A percentile compares a stretch with the other conserved stretches of the same genome.
Evolutionary conservation across 2,329 filamentous ascomycete genomes (phyloP).

Genomic region (Fusarium keratoplasticum): DNA sequence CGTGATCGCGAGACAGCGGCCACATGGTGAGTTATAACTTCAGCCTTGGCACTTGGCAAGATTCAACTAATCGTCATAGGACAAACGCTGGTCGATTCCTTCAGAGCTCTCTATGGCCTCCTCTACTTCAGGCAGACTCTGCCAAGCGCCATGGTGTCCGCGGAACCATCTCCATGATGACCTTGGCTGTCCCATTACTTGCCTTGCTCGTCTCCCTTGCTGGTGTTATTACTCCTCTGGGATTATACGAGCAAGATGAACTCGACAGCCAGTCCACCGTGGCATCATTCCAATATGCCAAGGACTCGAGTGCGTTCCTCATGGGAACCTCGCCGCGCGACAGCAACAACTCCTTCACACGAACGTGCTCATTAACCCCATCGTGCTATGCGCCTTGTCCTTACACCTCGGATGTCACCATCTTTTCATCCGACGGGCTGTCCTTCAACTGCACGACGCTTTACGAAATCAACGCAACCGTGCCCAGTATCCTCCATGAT

Average conservation of each 20-base stretch:
- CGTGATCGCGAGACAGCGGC: constrained; percentile 51
- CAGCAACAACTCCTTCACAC: constrained; percentile 18
- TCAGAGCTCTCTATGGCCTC: constrained; percentile 56
- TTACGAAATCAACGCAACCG: constrained; percentile 33
- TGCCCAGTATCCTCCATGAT: constrained; percentile 42
- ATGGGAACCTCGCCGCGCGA: constrained; percentile 52
- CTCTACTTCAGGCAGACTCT: constrained; percentile 53
- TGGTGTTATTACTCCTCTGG: constrained; percentile 59
- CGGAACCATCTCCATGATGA: constrained; percentile 22
- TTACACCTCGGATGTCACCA: constrained; percentile 29
- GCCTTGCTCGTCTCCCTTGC: constrained; percentile 52
- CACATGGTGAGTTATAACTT: constrained; percentile 48
- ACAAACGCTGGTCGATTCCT: constrained; percentile 41
- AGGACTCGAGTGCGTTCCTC: constrained; percentile 52
- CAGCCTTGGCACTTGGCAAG: neutral
- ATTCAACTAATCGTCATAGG: constrained; percentile 14
- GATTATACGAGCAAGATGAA: constrained; percentile 53
- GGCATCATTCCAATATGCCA: constrained; percentile 51
- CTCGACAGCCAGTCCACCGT: neutral
- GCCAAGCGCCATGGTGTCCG: constrained; percentile 47
- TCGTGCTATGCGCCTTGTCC: constrained; percentile 40
- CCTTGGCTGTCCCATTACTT: constrained; percentile 40
- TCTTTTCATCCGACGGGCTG: constrained; percentile 39
- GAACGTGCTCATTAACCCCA: constrained; percentile 43
- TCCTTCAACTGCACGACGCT: constrained; percentile 25